A percentile compares a stretch with the other conserved stretches of the same genome.
phyloP scores from a whole-genome alignment of 306 rosid species.

The Fragaria vesca region DNA sequence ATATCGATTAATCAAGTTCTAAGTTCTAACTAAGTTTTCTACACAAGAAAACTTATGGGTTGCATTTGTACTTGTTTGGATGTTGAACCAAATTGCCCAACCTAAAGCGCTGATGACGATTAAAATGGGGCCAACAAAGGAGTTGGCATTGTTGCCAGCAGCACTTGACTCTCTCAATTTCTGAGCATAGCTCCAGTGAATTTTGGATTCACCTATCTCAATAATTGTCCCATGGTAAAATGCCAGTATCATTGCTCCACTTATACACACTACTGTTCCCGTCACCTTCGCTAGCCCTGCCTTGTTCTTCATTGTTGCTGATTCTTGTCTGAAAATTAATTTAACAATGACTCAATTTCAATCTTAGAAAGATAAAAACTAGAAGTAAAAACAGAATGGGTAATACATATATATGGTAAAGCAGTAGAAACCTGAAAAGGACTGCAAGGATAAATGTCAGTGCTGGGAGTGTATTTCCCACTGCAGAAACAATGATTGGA shows the following conservation, averaged over 20 bases:
- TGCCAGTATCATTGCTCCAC: constrained; percentile 73
- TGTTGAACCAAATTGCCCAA: constrained; percentile 63
- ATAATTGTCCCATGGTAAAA: constrained; percentile 69
- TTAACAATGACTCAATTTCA: background rate
- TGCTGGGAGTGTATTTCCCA: constrained; percentile 75
- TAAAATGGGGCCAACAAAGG: constrained; percentile 43
- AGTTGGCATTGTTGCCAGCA: constrained; percentile 16
- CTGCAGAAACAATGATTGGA: constrained; percentile 64
- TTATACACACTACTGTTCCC: constrained; percentile 66
- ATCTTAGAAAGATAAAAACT: background rate
- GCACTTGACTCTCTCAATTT: constrained; percentile 17
- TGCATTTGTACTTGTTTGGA: constrained; percentile 43
- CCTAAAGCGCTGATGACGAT: constrained; percentile 44
- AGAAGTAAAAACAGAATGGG: background rate
- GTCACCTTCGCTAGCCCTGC: constrained; percentile 49
- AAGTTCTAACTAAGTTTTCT: background rate
- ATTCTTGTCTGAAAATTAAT: constrained; percentile 58
- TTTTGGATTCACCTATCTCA: constrained; percentile 45
- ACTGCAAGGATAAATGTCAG: constrained; percentile 74
- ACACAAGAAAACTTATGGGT: too few relatives aligned
- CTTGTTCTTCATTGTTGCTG: constrained; percentile 41
- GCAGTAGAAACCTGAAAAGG: constrained; percentile 46
- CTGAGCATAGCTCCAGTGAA: constrained; percentile 68
- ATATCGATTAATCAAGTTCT: background rate
- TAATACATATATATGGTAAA: background rate